Evolutionary conservation across 225 moss, liverwort and hornwort species (phyloP), one percentile per base, ranked within the genome.

Genomic region (Neckera pumila): DNA sequence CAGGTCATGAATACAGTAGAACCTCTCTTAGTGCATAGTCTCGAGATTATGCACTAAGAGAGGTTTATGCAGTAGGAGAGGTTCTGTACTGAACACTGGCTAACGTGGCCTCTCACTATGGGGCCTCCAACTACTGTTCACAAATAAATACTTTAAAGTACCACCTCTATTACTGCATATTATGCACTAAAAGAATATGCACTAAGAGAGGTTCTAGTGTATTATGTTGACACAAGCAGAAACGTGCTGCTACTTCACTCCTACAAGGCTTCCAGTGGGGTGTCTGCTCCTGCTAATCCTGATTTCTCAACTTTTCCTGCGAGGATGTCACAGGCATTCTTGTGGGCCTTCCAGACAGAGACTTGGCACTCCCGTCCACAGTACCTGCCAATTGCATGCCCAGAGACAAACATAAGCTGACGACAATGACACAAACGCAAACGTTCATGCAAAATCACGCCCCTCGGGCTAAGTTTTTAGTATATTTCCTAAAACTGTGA

Each of bases 321-420:
- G 7, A 95, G 87, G 53, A 95, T 82, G 79, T 96, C 94, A 60
- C 96, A 96, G 17, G 91, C 92, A 47, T 88, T 92, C 85, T 96
- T 96, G 85, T 96, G 95, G 59, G 78, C 57, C 79, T 92, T 92
- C 96, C 96, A 96, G 10, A 91, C 89, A 54, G 92, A 91, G 75
- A 96, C 92, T 80, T 96, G 96, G 86, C 95, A 96, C 34, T 92
- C 90, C 59, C 93, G 91, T 38, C 93, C 95, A 85, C 96, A 96
- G 38, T 96, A 96, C 95, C 94, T 95, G 90, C 82, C 89, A 63
- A 38, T 49, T 26, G 42, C 74, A n/a, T 28, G 43, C 56, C 23
- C 53, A 53, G 11, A 26, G 74, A 26, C 42, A 66, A 66, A 73
- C 22, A 42, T 79, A 30, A 70, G 36, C 22, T 38, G 25, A 75